Percentiles rank a stretch among this genome's conserved stretches.
phyloP scores from a whole-genome alignment of 2,329 filamentous ascomycete genomes.

The Myriosclerotinia scirpicola region DNA sequence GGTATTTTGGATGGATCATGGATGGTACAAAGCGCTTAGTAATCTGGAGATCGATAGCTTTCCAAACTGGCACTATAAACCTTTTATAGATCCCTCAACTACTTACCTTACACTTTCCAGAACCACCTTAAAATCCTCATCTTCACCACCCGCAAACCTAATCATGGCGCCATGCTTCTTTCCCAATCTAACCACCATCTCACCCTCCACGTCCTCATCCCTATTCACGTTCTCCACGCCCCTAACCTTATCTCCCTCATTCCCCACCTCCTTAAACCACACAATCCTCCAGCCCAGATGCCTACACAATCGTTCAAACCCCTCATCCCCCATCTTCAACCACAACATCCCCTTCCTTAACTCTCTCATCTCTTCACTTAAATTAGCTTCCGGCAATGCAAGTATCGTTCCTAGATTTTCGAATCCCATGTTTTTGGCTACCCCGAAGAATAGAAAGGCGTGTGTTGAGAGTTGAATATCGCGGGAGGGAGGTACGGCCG shows the following conservation, averaged over 20 bases:
- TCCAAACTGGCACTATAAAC: no score
- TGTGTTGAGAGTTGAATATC: conserved; percentile 6
- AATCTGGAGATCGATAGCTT: no score
- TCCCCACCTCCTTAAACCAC: conserved; percentile 3
- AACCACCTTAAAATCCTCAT: conserved; percentile 14
- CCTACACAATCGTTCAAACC: background rate
- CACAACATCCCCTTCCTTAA: conserved; percentile 9
- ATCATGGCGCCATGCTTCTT: conserved; percentile 17
- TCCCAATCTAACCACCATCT: background rate
- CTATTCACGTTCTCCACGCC: background rate
- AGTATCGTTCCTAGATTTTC: background rate
- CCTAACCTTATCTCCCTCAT: background rate
- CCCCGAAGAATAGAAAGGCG: conserved; percentile 16
- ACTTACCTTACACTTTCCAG: background rate
- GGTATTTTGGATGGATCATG: no score
- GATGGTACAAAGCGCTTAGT: no score
- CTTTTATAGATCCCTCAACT: background rate
- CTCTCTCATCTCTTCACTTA: conserved; percentile 9
- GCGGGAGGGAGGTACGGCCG: background rate
- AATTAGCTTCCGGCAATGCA: background rate
- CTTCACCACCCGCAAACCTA: background rate
- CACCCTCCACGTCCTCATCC: background rate
- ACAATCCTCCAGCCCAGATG: background rate
- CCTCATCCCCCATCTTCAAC: conserved; percentile 4
- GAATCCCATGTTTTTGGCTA: conserved; percentile 17